Evolutionary conservation across 192 early-diverging fungal species (phyloP), one percentile per base, ranked within the genome.

Genomic region (Diversispora eburnea): DNA sequence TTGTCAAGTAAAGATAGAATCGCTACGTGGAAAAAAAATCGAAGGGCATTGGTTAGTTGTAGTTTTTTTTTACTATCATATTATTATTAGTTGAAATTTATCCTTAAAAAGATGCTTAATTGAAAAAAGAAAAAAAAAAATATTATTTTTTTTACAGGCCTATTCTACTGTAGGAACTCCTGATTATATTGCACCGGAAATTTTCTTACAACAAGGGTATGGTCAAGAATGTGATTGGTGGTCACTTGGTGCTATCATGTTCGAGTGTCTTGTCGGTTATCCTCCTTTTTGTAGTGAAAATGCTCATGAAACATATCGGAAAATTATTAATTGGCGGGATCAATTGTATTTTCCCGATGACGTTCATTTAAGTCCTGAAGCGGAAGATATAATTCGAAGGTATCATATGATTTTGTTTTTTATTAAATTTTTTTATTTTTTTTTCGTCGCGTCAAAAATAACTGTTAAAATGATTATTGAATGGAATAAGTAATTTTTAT

Each of bases 171-270:
- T 99, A 2, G 98, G 98, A 4, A 99, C 98, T 1, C 96, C 97
- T 0, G 97, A 99, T 83, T 84, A 82, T 67, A 95, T 95, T 80
- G 95, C 97, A 8, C 95, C 96, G 12, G 98, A 99, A 82, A 95
- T 96, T 47, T 96, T 99, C 76, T 70, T 87, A 72, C 94, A 95
- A 76, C 90, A 93, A 60, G 97, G 97, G 8, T 99, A 99, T 84
- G 91, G 92, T 68, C 91, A 94, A 77, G 94, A 97, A 66, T 99
- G 97, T 79, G 98, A 99, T 85, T 99, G 94, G 94, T 99, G 98
- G 98, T 96, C 95, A 7, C 78, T 99, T 39, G 98, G 98, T 39
- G 95, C 96, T 5, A 99, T 99, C 76, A 98, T 99, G 93, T 99
- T 94, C 84, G 98, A 99, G 78, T 98, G 97, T 75, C 83, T 99